Base-by-base conservation (phyloP, 345 rosid genomes). In the Euphorbia tirucalli region DNA sequence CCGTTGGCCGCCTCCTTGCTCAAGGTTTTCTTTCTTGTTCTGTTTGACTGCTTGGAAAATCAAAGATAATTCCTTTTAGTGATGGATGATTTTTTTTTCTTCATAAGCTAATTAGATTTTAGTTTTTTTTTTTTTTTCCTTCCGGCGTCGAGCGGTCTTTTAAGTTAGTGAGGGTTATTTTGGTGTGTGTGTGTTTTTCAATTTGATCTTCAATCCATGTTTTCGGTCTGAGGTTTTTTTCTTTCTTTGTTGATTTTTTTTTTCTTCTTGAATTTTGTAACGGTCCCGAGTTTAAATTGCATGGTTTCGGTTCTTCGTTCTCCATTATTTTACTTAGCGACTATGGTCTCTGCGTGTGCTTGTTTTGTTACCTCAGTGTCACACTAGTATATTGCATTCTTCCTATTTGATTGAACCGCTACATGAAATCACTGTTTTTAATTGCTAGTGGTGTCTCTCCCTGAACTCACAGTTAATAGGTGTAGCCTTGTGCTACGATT, bases 1-100 rank as follows among this genome's bases (percentile, higher is more conserved):
- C 99, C 69, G 98, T 91, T 72, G 88, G 82, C 83, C 97, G 99
- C 77, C 96, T 93, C 71, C 94, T 96, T 75, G 44, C 89, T 71
- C 99, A 89, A 96, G 99, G 99, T 95, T 44, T 48, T 22, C 4
- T 10, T 18, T 8, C 25, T 70, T 21, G 1, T 11, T 30, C 28
- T 62, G 60, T 73, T 73, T 75, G 41, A 50, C 13, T 68, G 2
- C 21, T 25, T 46, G 27, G 61, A 27, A 43, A 43, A 27, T 24
- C 16, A 2, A n/a, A 41, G 18, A 25, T 2, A 0, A n/a, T 62
- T 62, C 2, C 39, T 39, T 62, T 37, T 21, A 5, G 11, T 7
- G 31, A 24, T 24, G 0, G 25, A 41, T 0, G 54, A 65, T 43
- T 48, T 48, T 4, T 18, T 48, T 48, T 11, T 48, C 3, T 15